Percentiles rank a stretch among this genome's conserved stretches.
Conservation (phyloP, 371 early-diverging fungal genomes). For the Fennellomyces sp. region DNA sequence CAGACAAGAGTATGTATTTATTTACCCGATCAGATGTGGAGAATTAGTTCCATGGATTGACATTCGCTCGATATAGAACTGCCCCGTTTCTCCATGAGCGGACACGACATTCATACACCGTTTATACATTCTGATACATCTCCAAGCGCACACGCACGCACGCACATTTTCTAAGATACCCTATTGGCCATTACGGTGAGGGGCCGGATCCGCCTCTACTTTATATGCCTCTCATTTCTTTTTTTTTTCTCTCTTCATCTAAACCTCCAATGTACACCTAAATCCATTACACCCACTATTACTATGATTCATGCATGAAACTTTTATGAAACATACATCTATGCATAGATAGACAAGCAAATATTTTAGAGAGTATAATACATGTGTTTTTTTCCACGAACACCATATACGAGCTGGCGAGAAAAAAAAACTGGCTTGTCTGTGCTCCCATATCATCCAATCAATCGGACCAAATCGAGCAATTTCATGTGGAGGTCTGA, state of each 20-base stretch:
- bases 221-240: conserved; percentile 3
- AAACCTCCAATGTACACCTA: background rate
- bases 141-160: background rate
- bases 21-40: background rate
- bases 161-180: background rate
- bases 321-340: too few species aligned
- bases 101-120: background rate
- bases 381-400: background rate
- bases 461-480: background rate
- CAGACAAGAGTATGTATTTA: conserved; percentile 9
- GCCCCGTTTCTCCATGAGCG: conserved; percentile 11
- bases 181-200: background rate
- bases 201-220: conserved; percentile 3
- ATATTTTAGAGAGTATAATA: background rate
- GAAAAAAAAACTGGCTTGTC: background rate
- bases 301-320: background rate
- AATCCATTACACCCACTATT: background rate
- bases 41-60: background rate
- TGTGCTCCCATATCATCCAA: background rate
- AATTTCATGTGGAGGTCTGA: background rate
- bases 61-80: background rate
- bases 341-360: background rate
- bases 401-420: background rate
- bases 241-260: background rate
- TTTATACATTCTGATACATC: background rate